Evolutionary conservation across 1,284 basidiomycete species (phyloP), one percentile per base, ranked within the genome.

Genomic region (Trichosporon asahii): DNA sequence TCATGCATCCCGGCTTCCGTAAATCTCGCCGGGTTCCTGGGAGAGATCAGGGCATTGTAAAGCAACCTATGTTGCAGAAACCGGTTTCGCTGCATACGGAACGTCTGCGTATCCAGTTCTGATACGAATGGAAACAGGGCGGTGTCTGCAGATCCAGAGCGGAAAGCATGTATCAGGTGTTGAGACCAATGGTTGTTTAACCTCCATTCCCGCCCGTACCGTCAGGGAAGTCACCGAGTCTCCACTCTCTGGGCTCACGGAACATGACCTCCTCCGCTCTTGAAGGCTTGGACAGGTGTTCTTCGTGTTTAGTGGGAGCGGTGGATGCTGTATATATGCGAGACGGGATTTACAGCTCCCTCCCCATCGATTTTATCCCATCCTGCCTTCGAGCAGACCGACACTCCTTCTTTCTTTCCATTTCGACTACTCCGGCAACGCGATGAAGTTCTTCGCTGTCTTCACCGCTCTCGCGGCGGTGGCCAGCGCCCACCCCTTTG

Each of bases 401-500:
- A 44, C 40, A n/a, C 40, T 44, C 40, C 15, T 44, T 44, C 40
- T 5, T 37, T 14, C 11, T 37, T 37, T 37, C 35, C 35, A 37
- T 14, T 44, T 44, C 40, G 40, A 44, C 40, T n/a, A 5, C 18
- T 44, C 12, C 40, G 18, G 40, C 40, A 44, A 12, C 35, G 25
- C 37, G 40, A 68, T 68, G 67, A 68, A 57, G 67, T 63, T 68
- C 67, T 29, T 68, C 46, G 46, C 63, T 23, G 49, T n/a, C 33
- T 57, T 57, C 53, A 25, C 53, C 23, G 27, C 53, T 21, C 23
- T 27, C 12, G 25, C 23, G 23, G 40, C 40, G 40, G 23, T 57
- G 12, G 53, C 25, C 14, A 25, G 25, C 53, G 25, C 25, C 40
- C 40, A 44, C 53, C 25, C 23, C 23, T 15, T 40, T 23, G 8